These are phyloP conservation scores for Pythium utonaiense DNA, from an alignment of 352 stramenopile genomes.

Conservation along the genomic window DNA sequence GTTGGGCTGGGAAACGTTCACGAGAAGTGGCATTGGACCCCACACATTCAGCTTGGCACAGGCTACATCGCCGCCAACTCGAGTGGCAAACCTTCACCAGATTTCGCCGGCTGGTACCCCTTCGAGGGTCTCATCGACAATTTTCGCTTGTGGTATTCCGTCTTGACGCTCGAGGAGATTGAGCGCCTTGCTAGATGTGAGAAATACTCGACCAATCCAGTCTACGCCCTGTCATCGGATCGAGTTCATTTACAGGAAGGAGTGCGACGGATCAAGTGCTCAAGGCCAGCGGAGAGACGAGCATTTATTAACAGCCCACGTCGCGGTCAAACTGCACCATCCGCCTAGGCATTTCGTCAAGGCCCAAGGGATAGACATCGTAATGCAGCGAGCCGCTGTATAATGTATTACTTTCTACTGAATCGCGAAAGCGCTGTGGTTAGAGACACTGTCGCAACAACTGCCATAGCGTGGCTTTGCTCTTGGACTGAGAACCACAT, in stretches of 20 bases:
- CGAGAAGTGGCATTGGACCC: slow-evolving; percentile 13
- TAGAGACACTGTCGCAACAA: slow-evolving; percentile 11
- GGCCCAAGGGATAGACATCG: too few relatives aligned
- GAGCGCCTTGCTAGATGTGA: neutral
- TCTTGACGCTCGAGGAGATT: neutral
- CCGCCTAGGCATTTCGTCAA: neutral
- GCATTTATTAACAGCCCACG: neutral
- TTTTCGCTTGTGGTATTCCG: slow-evolving; percentile 9
- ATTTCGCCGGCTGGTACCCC: slow-evolving; percentile 5
- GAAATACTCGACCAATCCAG: neutral
- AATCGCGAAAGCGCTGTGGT: too few relatives aligned
- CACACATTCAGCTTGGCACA: slow-evolving; percentile 4
- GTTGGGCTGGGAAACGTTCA: neutral
- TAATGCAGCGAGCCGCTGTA: too few relatives aligned
- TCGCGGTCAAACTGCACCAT: neutral
- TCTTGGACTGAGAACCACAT: neutral
- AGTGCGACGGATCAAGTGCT: neutral
- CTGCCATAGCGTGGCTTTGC: neutral
- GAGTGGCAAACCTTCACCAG: neutral
- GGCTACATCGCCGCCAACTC: slow-evolving; percentile 6
- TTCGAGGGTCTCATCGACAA: slow-evolving; percentile 15
- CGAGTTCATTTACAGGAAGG: neutral
- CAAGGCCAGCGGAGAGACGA: neutral
- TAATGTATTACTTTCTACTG: neutral
- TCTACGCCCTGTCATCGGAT: slow-evolving; percentile 4